Conservation (phyloP, 2,329 filamentous ascomycete genomes). For the Dothiorella sarmentorum region DNA sequence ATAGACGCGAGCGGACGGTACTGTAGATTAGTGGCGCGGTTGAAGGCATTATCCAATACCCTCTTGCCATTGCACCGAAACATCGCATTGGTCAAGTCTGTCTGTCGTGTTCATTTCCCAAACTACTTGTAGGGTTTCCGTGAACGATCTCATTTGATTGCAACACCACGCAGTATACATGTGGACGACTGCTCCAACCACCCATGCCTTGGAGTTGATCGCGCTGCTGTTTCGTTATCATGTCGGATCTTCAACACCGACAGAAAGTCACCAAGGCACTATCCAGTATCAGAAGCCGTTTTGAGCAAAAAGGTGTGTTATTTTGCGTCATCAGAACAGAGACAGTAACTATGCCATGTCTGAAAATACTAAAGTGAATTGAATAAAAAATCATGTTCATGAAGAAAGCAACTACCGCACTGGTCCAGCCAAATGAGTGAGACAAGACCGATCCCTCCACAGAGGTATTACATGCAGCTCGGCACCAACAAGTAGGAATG, state of each 20-base stretch:
- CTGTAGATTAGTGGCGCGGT: constrained; percentile 9
- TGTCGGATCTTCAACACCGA: background rate
- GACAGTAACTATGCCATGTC: background rate
- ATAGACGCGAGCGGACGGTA: constrained; percentile 2
- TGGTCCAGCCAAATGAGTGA: background rate
- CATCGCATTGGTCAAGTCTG: too few species aligned
- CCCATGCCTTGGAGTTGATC: background rate
- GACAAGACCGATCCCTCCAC: background rate
- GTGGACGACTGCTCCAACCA: background rate
- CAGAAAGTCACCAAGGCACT: background rate
- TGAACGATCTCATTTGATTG: too few species aligned
- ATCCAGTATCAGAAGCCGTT: background rate
- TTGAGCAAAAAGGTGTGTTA: background rate
- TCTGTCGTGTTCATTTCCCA: too few species aligned
- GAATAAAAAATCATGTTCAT: constrained; percentile 1
- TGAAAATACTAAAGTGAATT: background rate
- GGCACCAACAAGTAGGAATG: background rate
- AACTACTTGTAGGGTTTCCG: too few species aligned
- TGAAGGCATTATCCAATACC: constrained; percentile 12
- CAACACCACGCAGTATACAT: too few species aligned
- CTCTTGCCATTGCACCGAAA: constrained; percentile 3
- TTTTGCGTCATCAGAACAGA: background rate
- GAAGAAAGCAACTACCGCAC: background rate
- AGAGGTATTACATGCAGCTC: background rate
- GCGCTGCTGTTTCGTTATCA: too few species aligned